Evolutionary conservation across 495 filamentous ascomycete genomes (phyloP).

Genomic region (Xylaria cubensis): DNA sequence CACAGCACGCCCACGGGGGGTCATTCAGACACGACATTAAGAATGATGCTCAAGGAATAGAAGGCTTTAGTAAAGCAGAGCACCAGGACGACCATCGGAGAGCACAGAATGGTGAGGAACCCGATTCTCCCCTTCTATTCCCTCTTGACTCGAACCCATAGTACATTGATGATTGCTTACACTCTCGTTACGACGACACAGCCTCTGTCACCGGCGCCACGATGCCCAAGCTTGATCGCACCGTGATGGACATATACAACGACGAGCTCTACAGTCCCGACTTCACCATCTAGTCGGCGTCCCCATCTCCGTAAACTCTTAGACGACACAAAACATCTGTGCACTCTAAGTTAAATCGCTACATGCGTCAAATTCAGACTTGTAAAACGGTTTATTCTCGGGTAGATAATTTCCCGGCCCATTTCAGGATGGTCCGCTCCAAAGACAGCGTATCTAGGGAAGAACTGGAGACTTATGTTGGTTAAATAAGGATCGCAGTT

Average conservation of each 20-base stretch:
- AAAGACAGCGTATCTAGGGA: too few relatives aligned
- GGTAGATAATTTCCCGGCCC: too few relatives aligned
- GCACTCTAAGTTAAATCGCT: too few relatives aligned
- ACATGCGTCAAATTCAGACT: too few relatives aligned
- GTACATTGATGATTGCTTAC: constrained; percentile 48
- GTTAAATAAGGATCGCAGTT: too few relatives aligned
- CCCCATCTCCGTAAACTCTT: constrained; percentile 49
- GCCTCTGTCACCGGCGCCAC: constrained; percentile 56
- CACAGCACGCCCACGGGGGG: constrained; percentile 37
- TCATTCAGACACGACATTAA: too few relatives aligned
- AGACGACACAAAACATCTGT: too few relatives aligned
- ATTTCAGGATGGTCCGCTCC: too few relatives aligned
- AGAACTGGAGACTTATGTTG: too few relatives aligned
- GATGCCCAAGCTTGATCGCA: constrained; percentile 81
- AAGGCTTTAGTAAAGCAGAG: constrained; percentile 30
- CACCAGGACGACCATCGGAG: constrained; percentile 52
- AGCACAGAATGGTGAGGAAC: constrained; percentile 54
- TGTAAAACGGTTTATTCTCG: too few relatives aligned
- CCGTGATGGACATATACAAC: constrained; percentile 81
- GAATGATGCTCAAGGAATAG: too few relatives aligned
- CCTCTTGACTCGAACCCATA: constrained; percentile 59
- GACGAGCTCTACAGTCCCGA: constrained; percentile 85
- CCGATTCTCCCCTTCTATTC: constrained; percentile 41
- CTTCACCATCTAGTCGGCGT: constrained; percentile 60
- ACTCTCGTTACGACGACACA: constrained; percentile 47